phyloP scores from a whole-genome alignment of 805 yeast species.

The Starmera dryadoides region DNA sequence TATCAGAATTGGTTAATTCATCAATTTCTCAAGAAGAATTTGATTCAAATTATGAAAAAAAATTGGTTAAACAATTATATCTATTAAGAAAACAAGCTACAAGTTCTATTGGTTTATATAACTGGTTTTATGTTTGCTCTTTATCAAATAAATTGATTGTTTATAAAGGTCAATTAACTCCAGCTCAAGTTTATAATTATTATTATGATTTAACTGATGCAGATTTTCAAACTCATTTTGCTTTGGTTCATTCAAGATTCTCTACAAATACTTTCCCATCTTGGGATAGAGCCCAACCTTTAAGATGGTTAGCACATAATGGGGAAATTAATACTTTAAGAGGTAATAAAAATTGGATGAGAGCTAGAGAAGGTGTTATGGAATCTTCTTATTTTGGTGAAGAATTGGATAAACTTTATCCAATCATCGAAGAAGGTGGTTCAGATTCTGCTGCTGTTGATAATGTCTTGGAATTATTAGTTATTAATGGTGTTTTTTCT shows the following conservation, averaged over 20 bases:
- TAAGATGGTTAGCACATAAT: slow-evolving; percentile 95
- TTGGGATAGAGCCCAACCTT: slow-evolving; percentile 99
- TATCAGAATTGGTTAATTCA: slow-evolving; percentile 36
- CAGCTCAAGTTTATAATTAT: slow-evolving; percentile 91
- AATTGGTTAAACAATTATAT: slow-evolving; percentile 77
- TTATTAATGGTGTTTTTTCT: slow-evolving; percentile 84
- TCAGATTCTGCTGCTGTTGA: slow-evolving; percentile 98
- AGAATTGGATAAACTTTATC: slow-evolving; percentile 83
- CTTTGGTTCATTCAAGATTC: slow-evolving; percentile 93
- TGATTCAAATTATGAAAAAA: slow-evolving; percentile 46
- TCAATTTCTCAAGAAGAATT: slow-evolving; percentile 42
- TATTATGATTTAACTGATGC: slow-evolving; percentile 89
- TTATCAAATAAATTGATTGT: slow-evolving; percentile 84
- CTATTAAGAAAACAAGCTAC: slow-evolving; percentile 85
- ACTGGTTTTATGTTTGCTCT: slow-evolving; percentile 97
- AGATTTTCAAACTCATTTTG: slow-evolving; percentile 91
- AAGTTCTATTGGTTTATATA: slow-evolving; percentile 86
- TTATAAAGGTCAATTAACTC: slow-evolving; percentile 96
- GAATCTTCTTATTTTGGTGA: slow-evolving; percentile 81
- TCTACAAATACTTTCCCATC: slow-evolving; percentile 98
- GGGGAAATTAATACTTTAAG: slow-evolving; percentile 97
- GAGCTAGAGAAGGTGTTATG: slow-evolving; percentile 98
- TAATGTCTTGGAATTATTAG: slow-evolving; percentile 86
- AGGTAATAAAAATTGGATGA: slow-evolving; percentile 99
- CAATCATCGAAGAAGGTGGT: slow-evolving; percentile 97